Evolutionary conservation across 2,329 filamentous ascomycete species (phyloP).

Genomic region (Cryphonectria carpinicola): DNA sequence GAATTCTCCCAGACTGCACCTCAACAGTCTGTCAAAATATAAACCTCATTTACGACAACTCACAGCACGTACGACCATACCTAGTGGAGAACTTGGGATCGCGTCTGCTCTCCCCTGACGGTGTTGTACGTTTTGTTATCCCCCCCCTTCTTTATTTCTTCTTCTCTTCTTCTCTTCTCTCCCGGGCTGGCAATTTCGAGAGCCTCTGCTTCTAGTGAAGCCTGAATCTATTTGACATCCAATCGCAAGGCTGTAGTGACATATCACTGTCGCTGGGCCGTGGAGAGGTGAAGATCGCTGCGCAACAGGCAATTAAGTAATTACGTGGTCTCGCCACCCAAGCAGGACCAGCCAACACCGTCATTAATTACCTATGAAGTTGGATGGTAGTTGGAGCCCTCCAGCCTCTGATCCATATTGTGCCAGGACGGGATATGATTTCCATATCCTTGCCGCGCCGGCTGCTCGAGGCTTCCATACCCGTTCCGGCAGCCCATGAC

Average conservation of each 20-base stretch:
- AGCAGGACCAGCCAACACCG: neutral
- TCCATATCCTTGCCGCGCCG: no score
- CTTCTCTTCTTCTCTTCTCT: neutral
- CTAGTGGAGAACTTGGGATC: constrained; percentile 4
- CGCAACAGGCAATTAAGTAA: neutral
- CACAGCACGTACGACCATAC: neutral
- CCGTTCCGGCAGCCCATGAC: neutral
- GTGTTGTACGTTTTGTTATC: constrained; percentile 9
- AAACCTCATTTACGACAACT: neutral
- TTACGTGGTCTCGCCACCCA: neutral
- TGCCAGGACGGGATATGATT: neutral
- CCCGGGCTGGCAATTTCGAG: neutral
- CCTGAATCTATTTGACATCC: neutral
- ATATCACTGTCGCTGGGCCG: no score
- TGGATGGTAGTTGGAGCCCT: neutral
- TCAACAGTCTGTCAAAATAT: neutral
- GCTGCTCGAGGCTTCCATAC: no score
- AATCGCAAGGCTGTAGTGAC: neutral
- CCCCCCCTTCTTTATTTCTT: neutral
- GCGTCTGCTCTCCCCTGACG: constrained; percentile 7
- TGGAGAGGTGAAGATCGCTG: no score
- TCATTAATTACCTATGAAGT: neutral
- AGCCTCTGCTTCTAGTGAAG: neutral
- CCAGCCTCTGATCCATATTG: neutral
- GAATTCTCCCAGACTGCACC: neutral